phyloP scores from a whole-genome alignment of 176 grass and related monocot genomes.

The Elaeis guineensis region DNA sequence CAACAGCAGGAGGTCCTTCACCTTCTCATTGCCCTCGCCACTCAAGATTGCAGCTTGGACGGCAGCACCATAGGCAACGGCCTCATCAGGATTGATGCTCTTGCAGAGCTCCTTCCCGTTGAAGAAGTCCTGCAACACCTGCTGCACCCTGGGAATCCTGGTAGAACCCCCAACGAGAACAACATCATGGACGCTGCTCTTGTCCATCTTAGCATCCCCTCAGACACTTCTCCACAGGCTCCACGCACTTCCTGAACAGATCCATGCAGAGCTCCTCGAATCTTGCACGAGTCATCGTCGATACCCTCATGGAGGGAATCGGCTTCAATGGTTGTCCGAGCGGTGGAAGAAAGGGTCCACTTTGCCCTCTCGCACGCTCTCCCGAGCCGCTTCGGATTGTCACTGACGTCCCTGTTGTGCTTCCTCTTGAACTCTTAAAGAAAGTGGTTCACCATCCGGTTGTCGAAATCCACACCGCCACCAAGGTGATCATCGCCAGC shows the following conservation, averaged over 20 bases:
- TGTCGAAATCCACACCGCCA: constrained; percentile 86
- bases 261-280: constrained; percentile 92
- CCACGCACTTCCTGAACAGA: constrained; percentile 73
- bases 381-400: constrained; percentile 46
- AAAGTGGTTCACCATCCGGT: constrained; percentile 71
- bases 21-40: constrained; percentile 61
- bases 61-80: constrained; percentile 64
- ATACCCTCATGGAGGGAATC: constrained; percentile 63
- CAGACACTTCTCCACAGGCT: constrained; percentile 67
- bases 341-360: constrained; percentile 61
- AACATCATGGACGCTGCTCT: constrained; percentile 50
- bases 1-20: constrained; percentile 59
- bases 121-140: constrained; percentile 71
- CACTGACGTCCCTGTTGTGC: constrained; percentile 74
- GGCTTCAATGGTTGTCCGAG: constrained; percentile 63
- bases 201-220: constrained; percentile 66
- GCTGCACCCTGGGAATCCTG: constrained; percentile 73
- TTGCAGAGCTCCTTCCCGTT: constrained; percentile 83
- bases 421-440: constrained; percentile 68
- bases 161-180: constrained; percentile 72
- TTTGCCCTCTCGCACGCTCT: constrained; percentile 75
- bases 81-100: constrained; percentile 91
- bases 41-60: constrained; percentile 66
- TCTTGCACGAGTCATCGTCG: constrained; percentile 54
- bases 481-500: constrained; percentile 68